A percentile compares a stretch with the other conserved stretches of the same genome.
Conservation (phyloP, 2,329 filamentous ascomycete species). For the Monosporascus cannonballus region DNA sequence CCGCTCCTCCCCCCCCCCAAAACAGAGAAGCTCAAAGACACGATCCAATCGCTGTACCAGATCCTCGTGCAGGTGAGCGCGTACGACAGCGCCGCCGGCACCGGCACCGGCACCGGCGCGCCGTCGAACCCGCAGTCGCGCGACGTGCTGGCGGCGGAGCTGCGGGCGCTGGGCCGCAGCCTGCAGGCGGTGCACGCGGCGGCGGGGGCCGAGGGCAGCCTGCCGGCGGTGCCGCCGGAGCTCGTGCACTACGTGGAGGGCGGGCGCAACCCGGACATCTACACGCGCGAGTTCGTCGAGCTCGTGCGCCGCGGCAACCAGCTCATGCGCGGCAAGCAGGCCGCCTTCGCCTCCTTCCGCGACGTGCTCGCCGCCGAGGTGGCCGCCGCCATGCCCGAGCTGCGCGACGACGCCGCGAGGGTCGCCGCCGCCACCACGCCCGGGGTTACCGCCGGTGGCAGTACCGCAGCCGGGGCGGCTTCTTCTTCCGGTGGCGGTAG, state of each 20-base stretch:
- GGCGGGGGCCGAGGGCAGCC: slow-evolving; percentile 20
- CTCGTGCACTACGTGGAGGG: slow-evolving; percentile 64
- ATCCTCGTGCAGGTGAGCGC: slow-evolving; percentile 51
- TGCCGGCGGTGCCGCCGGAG: slow-evolving; percentile 54
- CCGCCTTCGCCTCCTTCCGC: slow-evolving; percentile 54
- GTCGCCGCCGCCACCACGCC: slow-evolving; percentile 44
- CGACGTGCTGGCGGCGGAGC: slow-evolving; percentile 50
- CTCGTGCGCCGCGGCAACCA: slow-evolving; percentile 60
- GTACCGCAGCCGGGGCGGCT: background rate
- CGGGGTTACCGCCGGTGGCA: background rate
- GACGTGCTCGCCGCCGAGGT: slow-evolving; percentile 58
- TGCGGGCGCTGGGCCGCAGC: slow-evolving; percentile 35
- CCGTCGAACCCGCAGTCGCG: slow-evolving; percentile 26
- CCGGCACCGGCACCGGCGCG: slow-evolving; percentile 2
- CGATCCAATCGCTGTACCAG: slow-evolving; percentile 29
- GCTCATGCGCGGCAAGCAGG: slow-evolving; percentile 58
- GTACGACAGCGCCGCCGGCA: slow-evolving; percentile 42
- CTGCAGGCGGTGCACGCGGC: slow-evolving; percentile 37
- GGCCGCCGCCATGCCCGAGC: slow-evolving; percentile 51
- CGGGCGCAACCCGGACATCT: slow-evolving; percentile 67
- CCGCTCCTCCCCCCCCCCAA: background rate
- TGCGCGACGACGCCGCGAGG: slow-evolving; percentile 44
- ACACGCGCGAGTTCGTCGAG: slow-evolving; percentile 69
- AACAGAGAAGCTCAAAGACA: slow-evolving; percentile 28
- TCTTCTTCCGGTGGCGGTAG: background rate